Base-by-base conservation (phyloP, 1,284 basidiomycete species). In the Tremellales sp. region DNA sequence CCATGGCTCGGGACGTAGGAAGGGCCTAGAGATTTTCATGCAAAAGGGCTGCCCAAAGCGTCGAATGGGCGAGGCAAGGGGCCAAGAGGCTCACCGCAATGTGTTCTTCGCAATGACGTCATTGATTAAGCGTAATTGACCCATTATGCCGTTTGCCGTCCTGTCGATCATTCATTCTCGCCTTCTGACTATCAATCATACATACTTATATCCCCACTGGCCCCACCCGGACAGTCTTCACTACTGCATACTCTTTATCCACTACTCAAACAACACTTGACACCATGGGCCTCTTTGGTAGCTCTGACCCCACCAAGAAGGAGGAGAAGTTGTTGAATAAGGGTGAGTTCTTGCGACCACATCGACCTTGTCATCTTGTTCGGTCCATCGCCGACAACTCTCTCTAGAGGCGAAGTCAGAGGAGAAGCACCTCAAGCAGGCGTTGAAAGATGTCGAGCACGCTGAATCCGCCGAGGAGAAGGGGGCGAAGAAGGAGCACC, bases 221-320 rank as follows among this genome's bases (percentile, higher is more conserved):
- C 17, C 5, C 35, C 13, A 37, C 13, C 13, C 13, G n/a, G n/a
- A n/a, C n/a, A n/a, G n/a, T 22, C 10, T 15, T 15, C 40, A 41
- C 19, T 24, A 41, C 40, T 22, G 19, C 40, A 22, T 22, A 15
- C 40, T 21, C 40, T 41, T 22, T 21, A 41, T 35, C 36, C n/a
- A 49, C 33, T 42, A 46, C 19, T 48, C 21, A 41, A 40, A 23
- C 33, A 15, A 22, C 48, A 45, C 21, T 5, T 45, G 31, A 12
- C 45, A 65, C 39, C 42, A 72, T 72, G 70, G 70, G 70, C 36
- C 45, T 72, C 19, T 68, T 72, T 56, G 62, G 64, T 45, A 56
- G 55, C 43, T 64, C 58, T 33, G 63, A 67, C 54, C 60, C 70
- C 40, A 57, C 58, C 45, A 62, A 61, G 51, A 54, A 65, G 55